Percentiles rank a stretch among this genome's conserved stretches.
These are phyloP conservation scores for Diaporthe sp. DNA, from an alignment of 2,329 filamentous ascomycete species.

Conservation along the genomic window DNA sequence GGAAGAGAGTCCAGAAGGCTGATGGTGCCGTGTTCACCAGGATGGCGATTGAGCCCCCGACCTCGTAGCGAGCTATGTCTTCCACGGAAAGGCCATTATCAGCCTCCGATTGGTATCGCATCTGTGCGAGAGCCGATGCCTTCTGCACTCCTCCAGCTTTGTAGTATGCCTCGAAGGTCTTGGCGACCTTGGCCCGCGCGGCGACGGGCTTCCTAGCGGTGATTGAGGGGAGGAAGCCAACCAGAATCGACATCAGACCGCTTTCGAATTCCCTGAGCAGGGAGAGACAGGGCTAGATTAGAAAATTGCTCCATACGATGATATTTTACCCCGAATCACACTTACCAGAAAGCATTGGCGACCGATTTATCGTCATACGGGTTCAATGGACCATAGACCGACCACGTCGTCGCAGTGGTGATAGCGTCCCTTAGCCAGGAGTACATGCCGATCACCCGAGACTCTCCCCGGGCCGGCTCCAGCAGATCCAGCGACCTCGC, in stretches of 20 bases:
- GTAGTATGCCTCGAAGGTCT: constrained; percentile 57
- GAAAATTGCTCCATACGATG: neutral
- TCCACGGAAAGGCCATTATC: constrained; percentile 49
- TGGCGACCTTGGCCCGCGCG: constrained; percentile 52
- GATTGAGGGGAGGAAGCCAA: constrained; percentile 48
- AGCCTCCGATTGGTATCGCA: constrained; percentile 52
- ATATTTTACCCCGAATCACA: neutral
- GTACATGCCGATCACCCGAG: constrained; percentile 43
- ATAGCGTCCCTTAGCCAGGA: constrained; percentile 50
- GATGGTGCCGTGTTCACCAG: constrained; percentile 57
- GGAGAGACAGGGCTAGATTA: neutral
- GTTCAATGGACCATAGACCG: constrained; percentile 58
- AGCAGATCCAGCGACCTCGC: constrained; percentile 41
- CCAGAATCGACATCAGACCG: constrained; percentile 45
- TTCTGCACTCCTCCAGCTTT: constrained; percentile 53
- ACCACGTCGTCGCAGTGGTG: constrained; percentile 54
- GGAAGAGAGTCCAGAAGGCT: constrained; percentile 57
- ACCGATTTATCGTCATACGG: constrained; percentile 54
- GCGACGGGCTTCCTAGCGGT: constrained; percentile 51
- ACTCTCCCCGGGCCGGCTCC: constrained; percentile 35
- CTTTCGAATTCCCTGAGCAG: constrained; percentile 43
- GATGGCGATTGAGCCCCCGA: constrained; percentile 56
- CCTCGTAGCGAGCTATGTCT: constrained; percentile 58
- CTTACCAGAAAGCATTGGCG: constrained; percentile 54
- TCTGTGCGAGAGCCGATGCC: constrained; percentile 53